Conservation (phyloP, 1,284 basidiomycete genomes). For the Cutaneotrichosporon cyanovorans region DNA sequence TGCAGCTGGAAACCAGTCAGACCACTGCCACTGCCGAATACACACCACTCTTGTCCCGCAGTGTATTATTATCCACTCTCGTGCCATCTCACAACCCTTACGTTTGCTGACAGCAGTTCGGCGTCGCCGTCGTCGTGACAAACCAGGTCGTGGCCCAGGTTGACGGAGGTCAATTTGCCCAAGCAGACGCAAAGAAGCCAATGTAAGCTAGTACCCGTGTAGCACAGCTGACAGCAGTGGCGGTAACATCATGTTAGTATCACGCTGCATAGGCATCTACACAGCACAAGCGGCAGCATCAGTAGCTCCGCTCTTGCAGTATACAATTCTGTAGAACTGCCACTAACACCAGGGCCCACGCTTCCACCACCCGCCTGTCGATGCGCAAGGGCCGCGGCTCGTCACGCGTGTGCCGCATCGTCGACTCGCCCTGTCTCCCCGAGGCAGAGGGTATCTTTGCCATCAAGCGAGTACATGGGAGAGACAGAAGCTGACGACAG, state of each 20-base stretch:
- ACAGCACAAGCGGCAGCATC: no score
- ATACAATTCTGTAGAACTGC: no score
- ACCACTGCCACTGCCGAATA: no score
- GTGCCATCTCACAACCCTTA: no score
- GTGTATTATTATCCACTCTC: no score
- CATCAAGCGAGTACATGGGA: conserved; percentile 55
- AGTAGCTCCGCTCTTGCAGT: no score
- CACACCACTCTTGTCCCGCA: no score
- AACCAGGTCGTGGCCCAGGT: conserved; percentile 99
- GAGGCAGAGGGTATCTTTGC: conserved; percentile 95
- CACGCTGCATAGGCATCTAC: background rate
- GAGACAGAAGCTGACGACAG: conserved; percentile 20
- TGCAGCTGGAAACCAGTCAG: no score
- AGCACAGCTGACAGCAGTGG: conserved; percentile 49
- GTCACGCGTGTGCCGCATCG: conserved; percentile 92
- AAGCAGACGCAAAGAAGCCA: conserved; percentile 82
- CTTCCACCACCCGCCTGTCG: conserved; percentile 87
- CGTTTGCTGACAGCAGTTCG: conserved; percentile 63
- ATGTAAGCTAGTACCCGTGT: conserved; percentile 49
- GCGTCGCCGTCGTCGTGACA: conserved; percentile 92
- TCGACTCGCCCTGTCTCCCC: conserved; percentile 94
- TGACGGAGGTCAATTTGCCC: conserved; percentile 79
- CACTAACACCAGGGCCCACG: conserved; percentile 58
- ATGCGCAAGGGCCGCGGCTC: conserved; percentile 89
- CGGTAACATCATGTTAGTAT: conserved; percentile 70